Conservation (phyloP, 192 early-diverging fungal genomes). For the Linnemannia schmuckeri region DNA sequence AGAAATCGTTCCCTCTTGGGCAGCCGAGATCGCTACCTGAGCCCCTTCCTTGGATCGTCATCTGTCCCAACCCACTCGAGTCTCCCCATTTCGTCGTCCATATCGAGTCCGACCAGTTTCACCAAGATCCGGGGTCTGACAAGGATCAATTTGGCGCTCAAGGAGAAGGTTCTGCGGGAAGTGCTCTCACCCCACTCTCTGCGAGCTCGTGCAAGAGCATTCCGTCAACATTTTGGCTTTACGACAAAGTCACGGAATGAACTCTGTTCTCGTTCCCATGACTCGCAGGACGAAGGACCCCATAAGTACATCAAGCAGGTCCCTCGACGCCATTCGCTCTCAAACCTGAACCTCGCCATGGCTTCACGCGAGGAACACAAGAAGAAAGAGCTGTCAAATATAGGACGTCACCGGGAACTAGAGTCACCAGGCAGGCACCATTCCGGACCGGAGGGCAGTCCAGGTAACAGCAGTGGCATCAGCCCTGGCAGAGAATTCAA, state of each 20-base stretch:
- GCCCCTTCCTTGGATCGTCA: slow-evolving; percentile 49
- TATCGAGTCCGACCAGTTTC: slow-evolving; percentile 35
- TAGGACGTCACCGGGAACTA: not conserved
- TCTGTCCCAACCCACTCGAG: slow-evolving; percentile 50
- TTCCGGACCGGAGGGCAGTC: not conserved
- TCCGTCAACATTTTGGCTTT: slow-evolving; percentile 63
- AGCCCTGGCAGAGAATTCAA: not conserved
- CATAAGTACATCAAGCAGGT: slow-evolving; percentile 36
- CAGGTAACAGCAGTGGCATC: not conserved
- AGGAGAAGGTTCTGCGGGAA: slow-evolving; percentile 91
- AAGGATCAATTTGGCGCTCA: slow-evolving; percentile 79
- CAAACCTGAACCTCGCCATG: slow-evolving; percentile 52
- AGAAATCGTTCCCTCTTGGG: slow-evolving; percentile 7
- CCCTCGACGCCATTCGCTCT: slow-evolving; percentile 47
- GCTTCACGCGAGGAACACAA: slow-evolving; percentile 44
- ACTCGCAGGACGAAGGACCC: slow-evolving; percentile 40
- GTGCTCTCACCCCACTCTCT: slow-evolving; percentile 91
- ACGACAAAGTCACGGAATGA: slow-evolving; percentile 28
- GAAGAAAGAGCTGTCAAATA: slow-evolving; percentile 4
- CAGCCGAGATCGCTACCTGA: slow-evolving; percentile 2
- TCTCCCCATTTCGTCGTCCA: slow-evolving; percentile 28
- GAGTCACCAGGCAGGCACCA: slow-evolving; percentile 12
- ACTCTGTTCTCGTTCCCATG: slow-evolving; percentile 37
- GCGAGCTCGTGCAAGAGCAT: slow-evolving; percentile 73
- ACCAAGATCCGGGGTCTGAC: slow-evolving; percentile 48